phyloP scores from a whole-genome alignment of 2,329 filamentous ascomycete species.

The Trichoderma atroviride region DNA sequence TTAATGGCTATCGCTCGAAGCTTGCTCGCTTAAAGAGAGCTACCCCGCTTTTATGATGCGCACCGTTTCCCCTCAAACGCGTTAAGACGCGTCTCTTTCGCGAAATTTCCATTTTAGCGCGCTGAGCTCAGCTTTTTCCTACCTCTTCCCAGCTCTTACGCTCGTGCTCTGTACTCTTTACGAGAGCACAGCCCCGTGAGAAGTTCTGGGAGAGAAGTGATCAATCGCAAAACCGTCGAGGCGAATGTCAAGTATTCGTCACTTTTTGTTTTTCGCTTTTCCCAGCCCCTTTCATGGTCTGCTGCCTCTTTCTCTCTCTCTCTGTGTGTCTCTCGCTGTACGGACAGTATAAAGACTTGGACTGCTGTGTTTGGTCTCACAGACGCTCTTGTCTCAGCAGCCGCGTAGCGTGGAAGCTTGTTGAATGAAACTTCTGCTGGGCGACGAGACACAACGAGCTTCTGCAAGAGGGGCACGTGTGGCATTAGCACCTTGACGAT shows the following conservation, averaged over 20 bases:
- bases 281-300: neutral
- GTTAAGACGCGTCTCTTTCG: constrained; percentile 21
- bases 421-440: neutral
- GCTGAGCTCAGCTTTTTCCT: constrained; percentile 6
- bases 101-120: constrained; percentile 20
- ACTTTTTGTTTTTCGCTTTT: neutral
- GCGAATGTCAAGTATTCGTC: neutral
- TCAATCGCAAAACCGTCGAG: constrained; percentile 19
- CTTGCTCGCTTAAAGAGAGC: constrained; percentile 21
- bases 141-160: neutral
- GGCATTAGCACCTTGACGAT: constrained; percentile 10
- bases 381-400: constrained; percentile 2
- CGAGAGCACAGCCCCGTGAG: neutral
- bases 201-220: constrained; percentile 13
- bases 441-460: neutral
- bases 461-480: constrained; percentile 9
- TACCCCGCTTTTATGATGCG: constrained; percentile 23
- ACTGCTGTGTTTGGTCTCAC: constrained; percentile 2
- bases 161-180: neutral
- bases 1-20: constrained; percentile 6
- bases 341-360: neutral
- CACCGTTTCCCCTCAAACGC: constrained; percentile 18
- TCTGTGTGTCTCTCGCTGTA: neutral
- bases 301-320: neutral
- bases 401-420: neutral